Base-by-base conservation (phyloP, 192 early-diverging fungal species). In the Coemansia sp. region DNA sequence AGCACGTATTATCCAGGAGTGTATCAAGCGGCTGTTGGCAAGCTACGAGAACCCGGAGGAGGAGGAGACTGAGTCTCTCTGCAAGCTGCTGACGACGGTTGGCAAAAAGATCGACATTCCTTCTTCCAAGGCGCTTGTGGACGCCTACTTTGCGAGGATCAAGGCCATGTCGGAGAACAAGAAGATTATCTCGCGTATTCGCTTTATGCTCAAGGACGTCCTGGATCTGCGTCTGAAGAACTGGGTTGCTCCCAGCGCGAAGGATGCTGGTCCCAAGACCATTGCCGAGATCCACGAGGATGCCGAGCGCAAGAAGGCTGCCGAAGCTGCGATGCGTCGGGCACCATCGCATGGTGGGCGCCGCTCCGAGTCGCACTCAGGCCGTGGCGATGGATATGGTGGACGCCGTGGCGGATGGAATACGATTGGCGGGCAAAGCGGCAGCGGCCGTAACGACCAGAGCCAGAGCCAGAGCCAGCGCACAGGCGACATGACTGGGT, bases 1-100 rank as follows among this genome's bases (percentile, higher is more conserved):
- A 6, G 90, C 94, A 65, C 91, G 92, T 81, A 95, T 99, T 55
- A 98, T 99, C 88, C 92, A 95, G 70, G 84, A 87, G 68, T 99
- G 97, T 74, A 83, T 99, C 65, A 84, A 84, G 57, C 87, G 89
- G 53, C 87, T 99, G 61, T 79, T 96, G 67, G 69, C 73, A 50
- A 87, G 86, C 73, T 81, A 87, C 63, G 73, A 83, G 63, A 77
- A 88, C 38, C 92, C 95, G 32, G 95, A 94, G 58, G 97, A 97
- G 71, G 97, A 96, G 81, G 96, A 97, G 68, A 86, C 89, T 34
- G 97, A 99, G 84, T 91, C 88, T 62, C 82, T 98, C 42, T 92
- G 90, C 80, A 97, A 95, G 77, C 85, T 99, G 49, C 70, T 99
- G 63, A 90, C 85, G 10, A 97, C 95, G 7, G 87, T 94, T 55